Conservation (phyloP, 495 filamentous ascomycete species). For the Penicillium canariense region DNA sequence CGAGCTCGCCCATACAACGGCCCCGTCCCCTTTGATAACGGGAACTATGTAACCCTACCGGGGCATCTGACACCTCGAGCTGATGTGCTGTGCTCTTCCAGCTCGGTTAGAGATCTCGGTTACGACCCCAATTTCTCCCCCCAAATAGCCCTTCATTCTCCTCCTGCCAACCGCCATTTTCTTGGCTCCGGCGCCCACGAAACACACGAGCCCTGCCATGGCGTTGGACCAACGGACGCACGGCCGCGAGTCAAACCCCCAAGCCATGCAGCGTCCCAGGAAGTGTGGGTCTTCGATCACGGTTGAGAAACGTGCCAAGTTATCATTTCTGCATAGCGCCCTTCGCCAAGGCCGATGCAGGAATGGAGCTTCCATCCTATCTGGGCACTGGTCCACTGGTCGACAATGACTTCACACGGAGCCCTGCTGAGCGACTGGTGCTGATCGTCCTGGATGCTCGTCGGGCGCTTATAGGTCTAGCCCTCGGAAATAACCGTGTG, state of each 20-base stretch:
- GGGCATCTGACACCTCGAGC: conserved; percentile 15
- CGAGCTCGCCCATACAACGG: not conserved
- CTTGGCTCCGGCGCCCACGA: conserved; percentile 13
- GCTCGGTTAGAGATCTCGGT: conserved; percentile 20
- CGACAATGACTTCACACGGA: too few species aligned
- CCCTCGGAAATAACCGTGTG: conserved; percentile 20
- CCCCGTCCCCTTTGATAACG: conserved; percentile 10
- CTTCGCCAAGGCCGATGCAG: conserved; percentile 7
- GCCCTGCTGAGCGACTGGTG: not conserved
- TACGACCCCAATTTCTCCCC: conserved; percentile 2
- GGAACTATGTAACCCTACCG: conserved; percentile 33
- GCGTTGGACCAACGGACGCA: conserved; percentile 13
- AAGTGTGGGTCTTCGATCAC: conserved; percentile 12
- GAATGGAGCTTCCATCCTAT: conserved; percentile 4
- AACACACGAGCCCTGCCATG: conserved; percentile 12
- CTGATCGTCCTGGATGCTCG: not conserved
- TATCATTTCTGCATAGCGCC: conserved; percentile 14
- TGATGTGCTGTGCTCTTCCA: not conserved
- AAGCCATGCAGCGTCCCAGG: conserved; percentile 7
- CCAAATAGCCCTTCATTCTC: not conserved
- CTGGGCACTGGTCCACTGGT: not conserved
- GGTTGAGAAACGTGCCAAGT: conserved; percentile 13
- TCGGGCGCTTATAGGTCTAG: not conserved
- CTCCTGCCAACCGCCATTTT: not conserved
- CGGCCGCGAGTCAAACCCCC: conserved; percentile 13